Base-by-base conservation (phyloP, 2,329 filamentous ascomycete genomes). In the Trichoderma polysporum region DNA sequence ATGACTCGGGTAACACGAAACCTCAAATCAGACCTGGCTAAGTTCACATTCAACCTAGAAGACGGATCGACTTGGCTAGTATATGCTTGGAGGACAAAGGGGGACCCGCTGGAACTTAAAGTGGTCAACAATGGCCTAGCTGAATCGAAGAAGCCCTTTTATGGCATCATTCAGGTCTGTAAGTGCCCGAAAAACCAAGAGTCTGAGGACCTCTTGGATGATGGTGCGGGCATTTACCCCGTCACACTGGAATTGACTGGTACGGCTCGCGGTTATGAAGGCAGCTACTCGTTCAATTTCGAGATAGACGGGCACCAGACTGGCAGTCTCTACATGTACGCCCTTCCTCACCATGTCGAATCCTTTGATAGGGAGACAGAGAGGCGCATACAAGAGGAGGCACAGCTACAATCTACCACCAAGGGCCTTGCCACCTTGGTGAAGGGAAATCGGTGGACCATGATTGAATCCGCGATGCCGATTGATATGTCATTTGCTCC, bases 341-440 rank as follows among this genome's bases (percentile, higher is more conserved):
- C 91, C 17, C 81, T 99, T 56, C 93, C 94, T 25, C 95, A 98
- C 76, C 95, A 98, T 71, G 76, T 92, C 3, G 81, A 88, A 35
- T 93, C 91, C 0, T 94, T 98, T 68, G 87, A 92, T 70, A 71
- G 77, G 0, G 78, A 78, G 1, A 88, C 85, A 2, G 73, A 71
- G 39, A 87, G 87, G 9, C 80, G 79, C 12, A 79, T 82, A 27
- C 81, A 82, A 8, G 86, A 80, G 4, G 86, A 80, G 5, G 76
- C 95, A 1, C 82, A 86, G 69, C 80, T 98, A 61, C 86, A 90
- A 66, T 94, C 93, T 0, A 91, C 93, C 0, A 97, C 93, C 22
- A 98, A 97, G 79, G 95, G 95, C 12, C 80, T 87, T 15, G 91
- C 91, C 8, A 91, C 86, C 1, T 91, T 90, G 0, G 85, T 97